Evolutionary conservation across 2,329 filamentous ascomycete species (phyloP).

Genomic region (Colletotrichum limetticola): DNA sequence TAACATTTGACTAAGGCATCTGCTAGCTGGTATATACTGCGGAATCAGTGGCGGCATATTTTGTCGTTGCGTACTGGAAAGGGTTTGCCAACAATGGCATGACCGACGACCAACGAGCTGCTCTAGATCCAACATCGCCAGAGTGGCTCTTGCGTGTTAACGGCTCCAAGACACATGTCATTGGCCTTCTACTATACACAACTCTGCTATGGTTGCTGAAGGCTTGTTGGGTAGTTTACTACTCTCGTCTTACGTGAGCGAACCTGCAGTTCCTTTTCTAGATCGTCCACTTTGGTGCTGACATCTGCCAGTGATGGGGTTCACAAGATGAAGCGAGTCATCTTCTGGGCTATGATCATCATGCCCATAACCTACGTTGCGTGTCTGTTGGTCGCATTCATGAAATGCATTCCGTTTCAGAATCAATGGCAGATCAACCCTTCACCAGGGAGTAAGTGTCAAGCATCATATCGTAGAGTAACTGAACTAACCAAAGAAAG

Average conservation of each 20-base stretch:
- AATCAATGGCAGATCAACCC: conserved; percentile 63
- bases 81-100: conserved; percentile 63
- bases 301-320: conserved; percentile 10
- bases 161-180: conserved; percentile 63
- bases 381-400: conserved; percentile 49
- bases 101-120: conserved; percentile 56
- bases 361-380: conserved; percentile 23
- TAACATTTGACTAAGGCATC: not conserved
- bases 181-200: conserved; percentile 62
- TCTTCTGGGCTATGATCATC: conserved; percentile 15
- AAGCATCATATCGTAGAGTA: accelerated
- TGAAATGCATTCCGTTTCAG: conserved; percentile 53
- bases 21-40: conserved; percentile 6
- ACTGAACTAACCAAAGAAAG: not conserved
- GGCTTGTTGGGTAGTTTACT: conserved; percentile 62
- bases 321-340: conserved; percentile 17
- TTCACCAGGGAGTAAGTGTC: conserved; percentile 6
- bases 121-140: conserved; percentile 48
- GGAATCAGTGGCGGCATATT: conserved; percentile 43
- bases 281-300: accelerated
- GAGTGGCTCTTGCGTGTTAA: conserved; percentile 49
- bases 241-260: conserved; percentile 58
- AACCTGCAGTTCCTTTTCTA: conserved; percentile 6
- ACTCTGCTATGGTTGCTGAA: conserved; percentile 63
- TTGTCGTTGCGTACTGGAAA: conserved; percentile 50